phyloP scores from a whole-genome alignment of 192 early-diverging fungal species.

The Backusella sp. region DNA sequence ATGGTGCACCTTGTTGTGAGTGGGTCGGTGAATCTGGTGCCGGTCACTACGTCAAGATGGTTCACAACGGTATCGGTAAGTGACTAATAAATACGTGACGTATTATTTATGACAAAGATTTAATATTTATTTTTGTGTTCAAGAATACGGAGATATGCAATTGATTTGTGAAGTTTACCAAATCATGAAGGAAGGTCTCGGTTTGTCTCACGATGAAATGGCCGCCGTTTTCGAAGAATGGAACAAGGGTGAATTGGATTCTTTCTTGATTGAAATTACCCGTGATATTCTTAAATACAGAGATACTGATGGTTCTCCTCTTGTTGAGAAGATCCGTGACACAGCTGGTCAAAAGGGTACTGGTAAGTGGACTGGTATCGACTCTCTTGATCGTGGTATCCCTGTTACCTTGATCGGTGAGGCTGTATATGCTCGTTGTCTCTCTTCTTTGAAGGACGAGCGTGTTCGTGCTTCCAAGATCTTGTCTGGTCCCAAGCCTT shows the following conservation, averaged over 20 bases:
- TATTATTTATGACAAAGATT: background rate
- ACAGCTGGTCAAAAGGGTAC: conserved; percentile 98
- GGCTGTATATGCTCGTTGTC: conserved; percentile 96
- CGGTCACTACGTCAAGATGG: conserved; percentile 99
- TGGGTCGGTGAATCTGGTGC: conserved; percentile 98
- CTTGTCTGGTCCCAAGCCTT: conserved; percentile 69
- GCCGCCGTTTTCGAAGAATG: conserved; percentile 86
- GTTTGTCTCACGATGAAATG: conserved; percentile 83
- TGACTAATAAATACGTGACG: background rate
- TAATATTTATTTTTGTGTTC: conserved; percentile 3
- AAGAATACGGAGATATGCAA: conserved; percentile 98
- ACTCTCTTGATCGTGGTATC: conserved; percentile 91
- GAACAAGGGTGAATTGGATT: conserved; percentile 98
- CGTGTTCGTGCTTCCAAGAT: conserved; percentile 88
- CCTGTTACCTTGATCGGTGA: conserved; percentile 98
- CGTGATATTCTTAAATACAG: conserved; percentile 91
- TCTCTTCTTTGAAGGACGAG: conserved; percentile 96
- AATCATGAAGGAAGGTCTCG: conserved; percentile 86
- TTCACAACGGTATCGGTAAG: conserved; percentile 95
- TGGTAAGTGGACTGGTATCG: conserved; percentile 98
- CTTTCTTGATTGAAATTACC: conserved; percentile 97
- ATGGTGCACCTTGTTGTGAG: conserved; percentile 94
- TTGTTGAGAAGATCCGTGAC: conserved; percentile 95
- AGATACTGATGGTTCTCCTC: conserved; percentile 81
- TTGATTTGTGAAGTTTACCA: conserved; percentile 96